A percentile compares a stretch with the other conserved stretches of the same genome.
phyloP scores from a whole-genome alignment of 2,329 filamentous ascomycete species.

The Aspergillus ibericus region DNA sequence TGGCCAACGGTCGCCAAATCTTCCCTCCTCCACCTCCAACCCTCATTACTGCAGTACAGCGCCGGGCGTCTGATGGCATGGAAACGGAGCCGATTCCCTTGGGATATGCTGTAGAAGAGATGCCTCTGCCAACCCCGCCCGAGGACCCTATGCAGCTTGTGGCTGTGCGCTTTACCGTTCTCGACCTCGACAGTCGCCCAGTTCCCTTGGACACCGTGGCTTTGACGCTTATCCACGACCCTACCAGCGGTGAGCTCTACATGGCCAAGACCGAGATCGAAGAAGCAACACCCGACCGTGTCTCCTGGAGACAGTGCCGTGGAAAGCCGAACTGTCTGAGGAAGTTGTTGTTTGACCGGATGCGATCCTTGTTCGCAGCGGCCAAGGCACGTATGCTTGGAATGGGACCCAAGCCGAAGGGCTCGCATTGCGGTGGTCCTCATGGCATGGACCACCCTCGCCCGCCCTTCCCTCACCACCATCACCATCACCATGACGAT shows the following conservation, averaged over 20 bases:
- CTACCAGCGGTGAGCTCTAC: slow-evolving; percentile 33
- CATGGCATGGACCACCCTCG: slow-evolving; percentile 10
- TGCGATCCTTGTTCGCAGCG: slow-evolving; percentile 39
- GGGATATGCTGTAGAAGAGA: slow-evolving; percentile 46
- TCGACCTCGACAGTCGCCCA: slow-evolving; percentile 44
- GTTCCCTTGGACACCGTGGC: slow-evolving; percentile 47
- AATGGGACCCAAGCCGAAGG: slow-evolving; percentile 29
- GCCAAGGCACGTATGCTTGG: slow-evolving; percentile 39
- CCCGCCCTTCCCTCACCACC: slow-evolving; percentile 12
- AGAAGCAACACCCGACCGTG: slow-evolving; percentile 35
- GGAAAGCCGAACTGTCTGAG: slow-evolving; percentile 42
- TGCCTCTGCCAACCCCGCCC: slow-evolving; percentile 30
- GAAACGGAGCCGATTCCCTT: slow-evolving; percentile 39
- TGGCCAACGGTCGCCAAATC: slow-evolving; percentile 41
- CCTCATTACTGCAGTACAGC: slow-evolving; percentile 36
- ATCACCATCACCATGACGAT: slow-evolving; percentile 8
- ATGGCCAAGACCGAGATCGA: slow-evolving; percentile 41
- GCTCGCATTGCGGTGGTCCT: slow-evolving; percentile 32
- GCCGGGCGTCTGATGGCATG: slow-evolving; percentile 36
- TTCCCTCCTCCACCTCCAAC: slow-evolving; percentile 38
- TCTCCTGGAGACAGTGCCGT: slow-evolving; percentile 46
- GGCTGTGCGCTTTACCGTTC: slow-evolving; percentile 46
- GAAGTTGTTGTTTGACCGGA: slow-evolving; percentile 40
- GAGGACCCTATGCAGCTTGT: slow-evolving; percentile 38
- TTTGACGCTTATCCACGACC: slow-evolving; percentile 40